These are phyloP conservation scores for Mrakia gelida DNA, from an alignment of 768 basidiomycete species.

Conservation along the genomic window DNA sequence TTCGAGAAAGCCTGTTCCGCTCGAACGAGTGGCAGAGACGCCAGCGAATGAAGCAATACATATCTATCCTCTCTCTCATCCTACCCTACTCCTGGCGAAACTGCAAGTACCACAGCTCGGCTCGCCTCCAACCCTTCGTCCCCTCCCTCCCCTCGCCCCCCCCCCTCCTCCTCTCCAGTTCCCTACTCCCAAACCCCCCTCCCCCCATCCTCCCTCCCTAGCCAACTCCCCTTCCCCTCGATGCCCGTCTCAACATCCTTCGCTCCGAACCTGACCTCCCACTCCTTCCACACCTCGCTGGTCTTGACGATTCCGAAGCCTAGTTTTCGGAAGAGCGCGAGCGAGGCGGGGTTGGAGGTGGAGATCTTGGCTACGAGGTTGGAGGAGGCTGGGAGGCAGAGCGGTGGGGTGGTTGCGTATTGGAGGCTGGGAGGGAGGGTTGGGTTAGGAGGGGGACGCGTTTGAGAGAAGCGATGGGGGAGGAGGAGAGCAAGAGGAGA, in stretches of 20 bases:
- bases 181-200: neutral
- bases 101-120: too few relatives aligned
- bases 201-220: neutral
- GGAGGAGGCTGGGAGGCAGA: conserved; percentile 48
- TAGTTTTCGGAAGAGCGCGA: conserved; percentile 66
- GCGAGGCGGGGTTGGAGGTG: conserved; percentile 63
- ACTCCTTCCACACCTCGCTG: conserved; percentile 72
- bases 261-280: conserved; percentile 62
- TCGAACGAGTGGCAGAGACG: too few relatives aligned
- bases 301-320: conserved; percentile 67
- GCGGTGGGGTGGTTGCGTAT: conserved; percentile 51
- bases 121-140: too few relatives aligned
- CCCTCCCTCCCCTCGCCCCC: too few relatives aligned
- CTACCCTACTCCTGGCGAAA: too few relatives aligned
- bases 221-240: neutral
- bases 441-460: conserved; percentile 53
- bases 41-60: too few relatives aligned
- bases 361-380: conserved; percentile 67
- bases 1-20: too few relatives aligned
- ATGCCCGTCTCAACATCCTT: neutral
- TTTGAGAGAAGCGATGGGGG: conserved; percentile 42
- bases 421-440: conserved; percentile 55
- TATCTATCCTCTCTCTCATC: too few relatives aligned
- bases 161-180: neutral
- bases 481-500: neutral